A percentile compares a stretch with the other conserved stretches of the same genome.
phyloP scores from a whole-genome alignment of 371 early-diverging fungal genomes.

The Smittium mucronatum region DNA sequence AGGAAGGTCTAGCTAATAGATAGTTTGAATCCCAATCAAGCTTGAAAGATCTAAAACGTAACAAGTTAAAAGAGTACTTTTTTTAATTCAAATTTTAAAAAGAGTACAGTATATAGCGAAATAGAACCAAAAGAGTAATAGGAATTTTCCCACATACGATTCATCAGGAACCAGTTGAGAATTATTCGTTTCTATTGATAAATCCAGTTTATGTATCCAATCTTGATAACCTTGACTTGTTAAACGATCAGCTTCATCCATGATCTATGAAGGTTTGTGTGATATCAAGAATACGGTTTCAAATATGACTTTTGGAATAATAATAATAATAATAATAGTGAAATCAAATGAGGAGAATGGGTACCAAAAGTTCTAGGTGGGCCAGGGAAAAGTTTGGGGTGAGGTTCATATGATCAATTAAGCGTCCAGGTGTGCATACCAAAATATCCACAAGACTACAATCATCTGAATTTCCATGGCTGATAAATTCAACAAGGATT shows the following conservation, averaged over 20 bases:
- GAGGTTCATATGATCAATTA: slow-evolving; percentile 74
- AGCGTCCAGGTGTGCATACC: slow-evolving; percentile 89
- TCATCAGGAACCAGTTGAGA: background rate
- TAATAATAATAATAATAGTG: background rate
- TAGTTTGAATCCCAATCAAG: slow-evolving; percentile 9
- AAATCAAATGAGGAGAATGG: background rate
- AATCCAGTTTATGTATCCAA: slow-evolving; percentile 76
- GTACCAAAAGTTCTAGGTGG: slow-evolving; percentile 71
- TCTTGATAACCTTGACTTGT: slow-evolving; percentile 82
- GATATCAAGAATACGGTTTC: too few species aligned
- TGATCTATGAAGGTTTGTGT: slow-evolving; percentile 24
- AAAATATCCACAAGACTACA: slow-evolving; percentile 63
- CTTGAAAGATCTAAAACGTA: background rate
- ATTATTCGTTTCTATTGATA: slow-evolving; percentile 40
- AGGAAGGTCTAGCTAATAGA: slow-evolving; percentile 20
- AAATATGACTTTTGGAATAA: too few species aligned
- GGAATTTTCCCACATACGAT: too few species aligned
- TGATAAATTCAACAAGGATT: too few species aligned
- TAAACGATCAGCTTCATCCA: slow-evolving; percentile 96
- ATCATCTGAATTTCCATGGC: slow-evolving; percentile 14
- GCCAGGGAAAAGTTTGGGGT: slow-evolving; percentile 83
- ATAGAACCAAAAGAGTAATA: too few species aligned
- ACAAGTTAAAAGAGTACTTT: too few species aligned
- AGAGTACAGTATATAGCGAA: too few species aligned
- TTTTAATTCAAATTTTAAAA: background rate